Evolutionary conservation across 805 yeast genomes (phyloP).

Genomic region (Clavispora vitiphila): DNA sequence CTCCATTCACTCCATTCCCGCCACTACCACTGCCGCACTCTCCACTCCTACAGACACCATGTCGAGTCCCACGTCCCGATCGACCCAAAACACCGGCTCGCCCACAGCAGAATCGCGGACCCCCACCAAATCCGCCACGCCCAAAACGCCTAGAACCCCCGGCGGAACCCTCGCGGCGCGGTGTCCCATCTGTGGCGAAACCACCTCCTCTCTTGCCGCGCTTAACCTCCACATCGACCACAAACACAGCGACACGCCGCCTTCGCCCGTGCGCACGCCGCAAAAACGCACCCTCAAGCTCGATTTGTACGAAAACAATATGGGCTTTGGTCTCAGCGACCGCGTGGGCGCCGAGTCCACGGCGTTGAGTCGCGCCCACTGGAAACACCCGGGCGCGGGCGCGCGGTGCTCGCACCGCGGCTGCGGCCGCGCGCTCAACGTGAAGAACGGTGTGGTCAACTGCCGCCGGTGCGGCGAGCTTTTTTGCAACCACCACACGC

Average conservation of each 20-base stretch:
- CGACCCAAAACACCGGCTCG: too few species aligned
- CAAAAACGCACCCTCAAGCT: constrained; percentile 36
- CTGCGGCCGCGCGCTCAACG: constrained; percentile 42
- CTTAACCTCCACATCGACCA: constrained; percentile 72
- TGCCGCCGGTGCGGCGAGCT: constrained; percentile 75
- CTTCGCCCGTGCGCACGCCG: constrained; percentile 14
- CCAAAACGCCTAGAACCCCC: background rate
- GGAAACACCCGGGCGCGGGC: constrained; percentile 47
- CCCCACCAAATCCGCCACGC: background rate
- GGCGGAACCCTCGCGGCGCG: background rate
- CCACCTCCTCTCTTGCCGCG: constrained; percentile 48
- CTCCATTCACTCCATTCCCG: too few species aligned
- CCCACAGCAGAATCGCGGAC: too few species aligned
- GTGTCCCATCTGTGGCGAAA: constrained; percentile 71
- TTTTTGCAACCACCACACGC: constrained; percentile 63
- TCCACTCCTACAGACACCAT: too few species aligned
- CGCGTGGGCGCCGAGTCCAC: constrained; percentile 3
- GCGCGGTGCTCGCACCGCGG: constrained; percentile 32
- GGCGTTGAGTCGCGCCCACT: constrained; percentile 46
- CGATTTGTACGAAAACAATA: constrained; percentile 45
- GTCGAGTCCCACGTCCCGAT: too few species aligned
- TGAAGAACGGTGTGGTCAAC: constrained; percentile 56
- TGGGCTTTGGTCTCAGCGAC: constrained; percentile 31
- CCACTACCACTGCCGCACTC: too few species aligned
- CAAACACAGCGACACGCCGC: constrained; percentile 32